Evolutionary conservation across 2,329 filamentous ascomycete species (phyloP).

Genomic region (Thielaviopsis populi): DNA sequence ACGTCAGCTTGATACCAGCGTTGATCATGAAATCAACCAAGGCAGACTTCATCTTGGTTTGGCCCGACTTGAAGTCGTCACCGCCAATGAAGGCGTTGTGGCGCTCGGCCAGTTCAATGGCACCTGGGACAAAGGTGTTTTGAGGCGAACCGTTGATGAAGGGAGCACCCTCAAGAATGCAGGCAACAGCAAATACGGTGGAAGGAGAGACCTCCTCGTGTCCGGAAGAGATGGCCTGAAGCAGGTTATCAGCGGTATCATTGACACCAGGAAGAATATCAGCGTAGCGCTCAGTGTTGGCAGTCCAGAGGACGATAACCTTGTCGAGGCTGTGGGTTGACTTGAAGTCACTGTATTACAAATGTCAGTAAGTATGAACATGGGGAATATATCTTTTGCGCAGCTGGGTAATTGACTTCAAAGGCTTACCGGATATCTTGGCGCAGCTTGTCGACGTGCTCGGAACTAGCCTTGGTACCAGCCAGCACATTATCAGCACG

Average conservation of each 20-base stretch:
- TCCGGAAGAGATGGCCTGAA: slow-evolving; percentile 71
- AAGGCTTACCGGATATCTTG: slow-evolving; percentile 53
- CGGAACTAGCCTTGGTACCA: slow-evolving; percentile 69
- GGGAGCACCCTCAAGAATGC: slow-evolving; percentile 72
- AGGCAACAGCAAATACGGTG: slow-evolving; percentile 89
- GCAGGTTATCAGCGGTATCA: slow-evolving; percentile 86
- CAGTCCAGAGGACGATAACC: slow-evolving; percentile 95
- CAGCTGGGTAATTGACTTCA: slow-evolving; percentile 23
- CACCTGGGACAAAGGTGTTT: slow-evolving; percentile 95
- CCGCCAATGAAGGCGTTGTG: slow-evolving; percentile 85
- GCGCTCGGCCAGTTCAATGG: slow-evolving; percentile 74
- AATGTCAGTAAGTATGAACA: not conserved
- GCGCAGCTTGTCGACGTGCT: slow-evolving; percentile 84
- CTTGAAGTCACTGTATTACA: slow-evolving; percentile 62
- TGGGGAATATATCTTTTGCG: slow-evolving; percentile 25
- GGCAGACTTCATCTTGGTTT: slow-evolving; percentile 99
- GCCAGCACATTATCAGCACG: slow-evolving; percentile 81
- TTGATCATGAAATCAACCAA: slow-evolving; percentile 97
- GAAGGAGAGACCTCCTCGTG: slow-evolving; percentile 90
- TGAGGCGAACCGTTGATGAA: slow-evolving; percentile 99
- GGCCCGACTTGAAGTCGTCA: slow-evolving; percentile 98
- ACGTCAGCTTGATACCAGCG: slow-evolving; percentile 95
- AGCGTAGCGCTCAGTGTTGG: slow-evolving; percentile 95
- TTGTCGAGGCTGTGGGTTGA: slow-evolving; percentile 71
- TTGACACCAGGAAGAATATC: slow-evolving; percentile 81